Base-by-base conservation (phyloP, 2,329 filamentous ascomycete genomes). In the Fusarium kyushuense region DNA sequence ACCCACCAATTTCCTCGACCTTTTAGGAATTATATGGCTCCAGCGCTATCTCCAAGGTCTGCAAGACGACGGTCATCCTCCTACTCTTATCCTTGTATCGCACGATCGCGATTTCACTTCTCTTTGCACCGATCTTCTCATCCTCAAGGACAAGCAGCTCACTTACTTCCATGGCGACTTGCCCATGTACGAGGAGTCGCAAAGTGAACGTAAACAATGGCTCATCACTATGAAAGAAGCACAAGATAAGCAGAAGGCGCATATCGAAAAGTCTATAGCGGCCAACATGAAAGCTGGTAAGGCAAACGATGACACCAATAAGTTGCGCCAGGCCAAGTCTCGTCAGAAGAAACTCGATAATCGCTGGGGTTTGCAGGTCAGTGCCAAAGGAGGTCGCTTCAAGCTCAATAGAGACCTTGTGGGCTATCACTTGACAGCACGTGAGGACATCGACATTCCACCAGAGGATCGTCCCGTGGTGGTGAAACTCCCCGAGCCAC, bases 301-400 rank as follows among this genome's bases (percentile, higher is more conserved):
- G 76, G 89, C 89, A 47, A 90, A 90, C 27, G 92, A 93, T 30
- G 93, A 96, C 73, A 90, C 94, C 71, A 95, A 95, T 75, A 94
- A 94, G 76, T 83, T 96, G 4, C 89, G 92, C n/a, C 92, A 94
- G 81, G 93, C 92, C 6, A 94, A 94, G 66, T 92, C 90, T 6
- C 85, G 92, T 1, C 92, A 94, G 79, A 95, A 94, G 82, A 94
- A 93, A 76, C 84, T 96, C 2, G 92, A 96, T 58, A 90, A 96
- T 56, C 84, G 92, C 8, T 92, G 89, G 88, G 93, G 93, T 0
- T 78, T 96, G 71, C 86, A 94, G 73, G 90, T 93, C 40, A 91
- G 82, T 66, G 87, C 88, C 9, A 90, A 85, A 52, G 93, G 93
- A 2, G 87, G 87, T 7, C 83, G 91, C 3, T 96, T 96, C 83